phyloP scores from a whole-genome alignment of 1,139 yeast genomes.

The Candida sp. region DNA sequence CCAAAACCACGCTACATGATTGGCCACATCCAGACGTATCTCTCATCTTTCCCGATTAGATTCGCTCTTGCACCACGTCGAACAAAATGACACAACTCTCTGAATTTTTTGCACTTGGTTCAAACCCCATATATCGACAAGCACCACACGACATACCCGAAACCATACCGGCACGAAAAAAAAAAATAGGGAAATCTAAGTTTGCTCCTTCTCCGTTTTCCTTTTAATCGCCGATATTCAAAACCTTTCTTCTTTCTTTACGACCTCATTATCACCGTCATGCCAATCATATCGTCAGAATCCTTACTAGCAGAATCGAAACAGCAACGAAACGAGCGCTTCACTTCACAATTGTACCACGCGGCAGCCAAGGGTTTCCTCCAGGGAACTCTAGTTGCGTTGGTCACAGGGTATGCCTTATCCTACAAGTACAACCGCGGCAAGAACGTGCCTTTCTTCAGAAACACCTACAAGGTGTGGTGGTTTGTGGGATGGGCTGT shows the following conservation, averaged over 20 bases:
- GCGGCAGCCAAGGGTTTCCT: conserved; percentile 46
- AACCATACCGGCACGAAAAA: too few relatives aligned
- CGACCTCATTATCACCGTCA: not conserved
- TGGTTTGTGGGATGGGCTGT: conserved; percentile 45
- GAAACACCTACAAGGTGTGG: conserved; percentile 39
- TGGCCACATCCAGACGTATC: not conserved
- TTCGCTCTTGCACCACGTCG: too few relatives aligned
- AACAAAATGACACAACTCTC: too few relatives aligned
- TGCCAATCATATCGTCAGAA: not conserved
- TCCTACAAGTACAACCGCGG: conserved; percentile 41
- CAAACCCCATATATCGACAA: too few relatives aligned
- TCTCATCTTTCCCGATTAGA: not conserved
- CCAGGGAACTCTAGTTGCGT: conserved; percentile 40
- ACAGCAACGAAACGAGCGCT: conserved; percentile 18
- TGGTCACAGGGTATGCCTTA: conserved; percentile 37
- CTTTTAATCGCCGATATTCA: too few relatives aligned
- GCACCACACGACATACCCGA: too few relatives aligned
- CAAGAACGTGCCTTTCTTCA: conserved; percentile 35
- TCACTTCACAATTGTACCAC: conserved; percentile 31
- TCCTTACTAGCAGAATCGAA: conserved; percentile 12
- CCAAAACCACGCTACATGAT: not conserved
- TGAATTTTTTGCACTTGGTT: too few relatives aligned
- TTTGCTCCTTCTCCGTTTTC: too few relatives aligned
- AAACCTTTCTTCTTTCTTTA: not conserved
- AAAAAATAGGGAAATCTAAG: too few relatives aligned